phyloP scores from a whole-genome alignment of 176 grass and related monocot genomes.

The Oryza meridionalis region DNA sequence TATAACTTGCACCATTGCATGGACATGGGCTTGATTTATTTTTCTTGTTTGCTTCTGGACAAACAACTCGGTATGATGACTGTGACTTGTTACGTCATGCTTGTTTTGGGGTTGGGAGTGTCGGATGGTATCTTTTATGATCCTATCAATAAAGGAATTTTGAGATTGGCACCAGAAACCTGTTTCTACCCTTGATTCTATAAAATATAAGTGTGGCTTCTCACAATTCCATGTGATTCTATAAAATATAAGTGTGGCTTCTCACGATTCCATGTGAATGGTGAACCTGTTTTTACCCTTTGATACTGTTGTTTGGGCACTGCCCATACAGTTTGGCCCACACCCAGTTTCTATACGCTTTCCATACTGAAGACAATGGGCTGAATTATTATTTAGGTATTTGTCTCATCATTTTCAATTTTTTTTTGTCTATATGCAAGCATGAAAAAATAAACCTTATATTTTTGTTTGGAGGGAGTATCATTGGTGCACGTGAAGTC shows the following conservation, averaged over 20 bases:
- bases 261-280: neutral
- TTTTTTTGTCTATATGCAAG: neutral
- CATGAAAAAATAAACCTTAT: neutral
- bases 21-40: neutral
- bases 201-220: neutral
- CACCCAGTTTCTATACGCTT: neutral
- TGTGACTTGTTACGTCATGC: neutral
- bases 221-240: neutral
- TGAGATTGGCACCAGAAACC: constrained; percentile 11
- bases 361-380: neutral
- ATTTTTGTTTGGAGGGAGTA: neutral
- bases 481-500: neutral
- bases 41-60: neutral
- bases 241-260: constrained; percentile 7
- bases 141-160: constrained; percentile 6
- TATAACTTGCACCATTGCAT: neutral
- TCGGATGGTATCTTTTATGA: neutral
- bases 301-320: neutral
- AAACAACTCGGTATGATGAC: constrained; percentile 11
- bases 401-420: neutral
- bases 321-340: neutral
- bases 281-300: neutral
- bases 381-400: neutral
- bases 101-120: constrained; percentile 2
- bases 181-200: neutral